Conservation (phyloP, 2,329 filamentous ascomycete species). For the Coniosporium tulheliwenetii region DNA sequence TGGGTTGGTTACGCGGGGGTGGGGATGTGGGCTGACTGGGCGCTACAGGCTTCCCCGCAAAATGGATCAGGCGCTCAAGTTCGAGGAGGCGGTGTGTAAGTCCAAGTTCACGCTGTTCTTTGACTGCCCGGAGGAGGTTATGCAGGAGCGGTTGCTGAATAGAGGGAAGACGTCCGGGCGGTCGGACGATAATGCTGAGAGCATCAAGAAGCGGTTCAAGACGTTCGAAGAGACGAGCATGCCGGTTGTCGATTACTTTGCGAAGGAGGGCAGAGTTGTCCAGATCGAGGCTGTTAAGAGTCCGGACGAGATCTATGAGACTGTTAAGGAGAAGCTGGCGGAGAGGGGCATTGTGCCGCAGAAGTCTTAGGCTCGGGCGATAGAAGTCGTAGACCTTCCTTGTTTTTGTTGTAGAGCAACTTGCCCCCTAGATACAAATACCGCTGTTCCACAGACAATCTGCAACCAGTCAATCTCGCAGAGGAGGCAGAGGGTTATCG, state of each 20-base stretch:
- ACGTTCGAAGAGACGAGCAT: slow-evolving; percentile 93
- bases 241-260: slow-evolving; percentile 84
- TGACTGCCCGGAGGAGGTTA: slow-evolving; percentile 78
- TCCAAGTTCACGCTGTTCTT: slow-evolving; percentile 83
- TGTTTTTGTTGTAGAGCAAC: too few species aligned
- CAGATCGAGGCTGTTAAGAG: slow-evolving; percentile 57
- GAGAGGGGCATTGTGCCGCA: slow-evolving; percentile 21
- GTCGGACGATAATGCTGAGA: slow-evolving; percentile 85
- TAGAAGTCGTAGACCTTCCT: too few species aligned
- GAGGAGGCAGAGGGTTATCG: too few species aligned
- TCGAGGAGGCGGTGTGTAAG: slow-evolving; percentile 76
- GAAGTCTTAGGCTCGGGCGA: slow-evolving; percentile 1
- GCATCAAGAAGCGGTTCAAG: slow-evolving; percentile 89
- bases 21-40: slow-evolving; percentile 34
- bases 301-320: slow-evolving; percentile 48
- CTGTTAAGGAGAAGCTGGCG: slow-evolving; percentile 33
- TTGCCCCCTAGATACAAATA: too few species aligned
- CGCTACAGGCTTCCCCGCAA: slow-evolving; percentile 72
- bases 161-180: slow-evolving; percentile 86
- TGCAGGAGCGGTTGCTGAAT: slow-evolving; percentile 72
- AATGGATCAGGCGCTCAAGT: slow-evolving; percentile 90
- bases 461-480: too few species aligned
- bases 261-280: slow-evolving; percentile 60
- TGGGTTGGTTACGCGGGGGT: neutral
- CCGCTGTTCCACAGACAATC: too few species aligned